Evolutionary conservation across 768 basidiomycete genomes (phyloP), one percentile per base, ranked within the genome.

Genomic region (Cystobasidium onofrii): DNA sequence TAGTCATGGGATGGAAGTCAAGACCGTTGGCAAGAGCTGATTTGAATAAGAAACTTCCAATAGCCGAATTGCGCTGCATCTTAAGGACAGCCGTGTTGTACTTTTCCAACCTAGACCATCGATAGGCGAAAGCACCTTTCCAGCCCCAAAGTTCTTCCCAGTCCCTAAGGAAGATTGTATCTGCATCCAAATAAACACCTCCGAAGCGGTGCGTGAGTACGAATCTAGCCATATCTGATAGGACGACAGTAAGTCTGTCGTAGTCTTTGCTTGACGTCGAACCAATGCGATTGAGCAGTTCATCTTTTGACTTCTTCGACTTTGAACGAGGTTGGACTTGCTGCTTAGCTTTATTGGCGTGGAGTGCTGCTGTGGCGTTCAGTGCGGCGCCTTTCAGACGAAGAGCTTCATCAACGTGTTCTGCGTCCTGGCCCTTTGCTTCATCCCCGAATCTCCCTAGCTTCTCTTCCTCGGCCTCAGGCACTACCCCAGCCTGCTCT

Each of bases 81-180:
- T 89, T 91, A 74, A 99, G 85, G 13, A 98, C 92, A 1, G 96
- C 94, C 15, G 95, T 98, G 84, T 98, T 97, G 81, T 97, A 97
- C 80, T 89, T 90, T 78, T 90, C 87, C 75, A 94, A 83, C 61
- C 91, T 88, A 25, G 90, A 91, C 95, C 95, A 99, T 1, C 95
- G 86, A 81, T 97, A 98, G 9, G 95, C 94, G 78, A 96, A 99
- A 20, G 93, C 92, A 44, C 94, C 94, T 78, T 89, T 87, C 89
- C 91, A 96, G 33, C 91, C 92, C 92, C 92, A 97, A 4, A 99
- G 84, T 77, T 98, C 95, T 80, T 96, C 94, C 96, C 96, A 99
- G 79, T 99, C 95, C 25, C 96, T 89, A 36, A 99, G 82, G 77
- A 99, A 87, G 76, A 99, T 87, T 10, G 92, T 97, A 80, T 98